These are phyloP conservation scores for Colletotrichum magnum DNA, from an alignment of 2,329 filamentous ascomycete genomes.

Conservation along the genomic window DNA sequence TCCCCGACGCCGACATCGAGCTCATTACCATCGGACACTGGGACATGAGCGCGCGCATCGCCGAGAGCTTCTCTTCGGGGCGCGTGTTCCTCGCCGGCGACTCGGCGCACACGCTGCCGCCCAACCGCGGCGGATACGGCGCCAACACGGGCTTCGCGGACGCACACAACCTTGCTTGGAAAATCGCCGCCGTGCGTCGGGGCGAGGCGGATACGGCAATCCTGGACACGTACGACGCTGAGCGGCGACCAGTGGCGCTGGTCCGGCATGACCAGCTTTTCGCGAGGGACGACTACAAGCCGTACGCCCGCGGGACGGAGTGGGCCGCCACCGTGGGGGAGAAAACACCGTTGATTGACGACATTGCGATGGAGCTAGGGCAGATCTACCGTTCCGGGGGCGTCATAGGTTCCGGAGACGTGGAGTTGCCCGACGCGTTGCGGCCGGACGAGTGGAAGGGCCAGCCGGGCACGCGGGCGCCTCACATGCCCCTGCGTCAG, in stretches of 20 bases:
- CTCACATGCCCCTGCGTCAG: conserved; percentile 40
- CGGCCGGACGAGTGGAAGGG: conserved; percentile 44
- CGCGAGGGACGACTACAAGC: conserved; percentile 42
- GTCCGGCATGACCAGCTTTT: conserved; percentile 46
- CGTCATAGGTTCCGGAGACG: neutral
- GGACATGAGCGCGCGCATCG: conserved; percentile 42
- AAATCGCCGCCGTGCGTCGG: conserved; percentile 52
- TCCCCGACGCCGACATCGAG: conserved; percentile 37
- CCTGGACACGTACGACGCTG: conserved; percentile 55
- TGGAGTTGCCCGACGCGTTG: conserved; percentile 27
- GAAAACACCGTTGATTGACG: conserved; percentile 1
- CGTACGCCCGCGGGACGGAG: conserved; percentile 22
- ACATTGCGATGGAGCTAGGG: conserved; percentile 23
- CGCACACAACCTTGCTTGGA: conserved; percentile 59
- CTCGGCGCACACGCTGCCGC: conserved; percentile 38
- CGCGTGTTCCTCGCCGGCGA: conserved; percentile 40
- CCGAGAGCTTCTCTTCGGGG: conserved; percentile 16
- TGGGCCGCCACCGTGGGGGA: conserved; percentile 25
- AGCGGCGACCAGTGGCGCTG: conserved; percentile 53
- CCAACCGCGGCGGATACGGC: conserved; percentile 30
- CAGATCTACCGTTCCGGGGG: conserved; percentile 17
- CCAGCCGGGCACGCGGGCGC: conserved; percentile 43
- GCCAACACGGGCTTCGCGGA: conserved; percentile 50
- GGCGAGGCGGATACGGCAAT: conserved; percentile 44
- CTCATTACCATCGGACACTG: conserved; percentile 43